Conservation (phyloP, 495 filamentous ascomycete species). For the Xylaria palmicola region DNA sequence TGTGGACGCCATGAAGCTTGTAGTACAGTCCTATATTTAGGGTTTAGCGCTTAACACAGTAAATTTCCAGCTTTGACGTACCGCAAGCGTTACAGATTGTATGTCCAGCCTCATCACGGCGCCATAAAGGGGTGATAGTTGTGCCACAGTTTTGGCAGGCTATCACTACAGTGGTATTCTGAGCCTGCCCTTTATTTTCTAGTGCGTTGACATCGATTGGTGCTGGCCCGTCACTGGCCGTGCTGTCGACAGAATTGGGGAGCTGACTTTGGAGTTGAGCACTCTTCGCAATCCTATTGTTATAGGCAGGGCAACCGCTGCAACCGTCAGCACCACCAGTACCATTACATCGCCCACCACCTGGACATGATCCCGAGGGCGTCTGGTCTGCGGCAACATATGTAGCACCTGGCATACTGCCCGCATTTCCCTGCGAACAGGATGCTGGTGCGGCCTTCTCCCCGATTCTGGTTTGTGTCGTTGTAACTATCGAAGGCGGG, state of each 20-base stretch:
- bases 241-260: slow-evolving; percentile 27
- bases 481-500: slow-evolving; percentile 46
- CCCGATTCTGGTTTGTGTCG: slow-evolving; percentile 35
- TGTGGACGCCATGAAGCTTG: slow-evolving; percentile 90
- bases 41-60: slow-evolving; percentile 17
- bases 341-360: slow-evolving; percentile 93
- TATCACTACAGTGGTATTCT: slow-evolving; percentile 73
- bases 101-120: slow-evolving; percentile 90
- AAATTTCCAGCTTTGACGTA: slow-evolving; percentile 48
- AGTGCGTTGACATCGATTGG: slow-evolving; percentile 49
- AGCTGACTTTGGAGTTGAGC: slow-evolving; percentile 58
- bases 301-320: slow-evolving; percentile 93
- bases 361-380: slow-evolving; percentile 83
- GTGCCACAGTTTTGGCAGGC: slow-evolving; percentile 98
- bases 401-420: slow-evolving; percentile 60
- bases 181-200: slow-evolving; percentile 35
- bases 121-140: slow-evolving; percentile 94
- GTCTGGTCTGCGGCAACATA: slow-evolving; percentile 75
- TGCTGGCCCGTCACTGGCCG: slow-evolving; percentile 35
- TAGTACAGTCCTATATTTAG: slow-evolving; percentile 87
- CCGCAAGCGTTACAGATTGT: slow-evolving; percentile 99
- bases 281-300: slow-evolving; percentile 91
- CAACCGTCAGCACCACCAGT: slow-evolving; percentile 96
- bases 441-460: slow-evolving; percentile 35
- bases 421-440: slow-evolving; percentile 28